These are phyloP conservation scores for Spizellomyces sp. DNA, from an alignment of 192 early-diverging fungal genomes.

Conservation along the genomic window DNA sequence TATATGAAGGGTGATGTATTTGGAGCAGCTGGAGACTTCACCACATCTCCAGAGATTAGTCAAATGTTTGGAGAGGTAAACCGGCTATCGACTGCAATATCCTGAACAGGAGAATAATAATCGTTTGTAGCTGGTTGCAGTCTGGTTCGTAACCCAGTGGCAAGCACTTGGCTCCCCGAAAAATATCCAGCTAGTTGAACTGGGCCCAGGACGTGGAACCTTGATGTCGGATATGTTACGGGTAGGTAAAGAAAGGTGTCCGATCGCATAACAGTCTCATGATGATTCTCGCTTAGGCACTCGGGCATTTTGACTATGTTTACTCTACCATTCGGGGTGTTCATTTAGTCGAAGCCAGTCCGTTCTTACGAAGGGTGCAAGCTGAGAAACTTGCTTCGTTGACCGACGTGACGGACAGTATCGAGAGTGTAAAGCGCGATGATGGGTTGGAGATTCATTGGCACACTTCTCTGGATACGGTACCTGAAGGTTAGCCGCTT, in stretches of 20 bases:
- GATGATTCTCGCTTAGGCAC: conserved; percentile 40
- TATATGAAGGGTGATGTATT: conserved; percentile 92
- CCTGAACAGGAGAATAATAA: too few species aligned
- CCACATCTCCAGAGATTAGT: conserved; percentile 95
- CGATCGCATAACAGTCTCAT: neutral
- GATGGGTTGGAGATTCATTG: conserved; percentile 19
- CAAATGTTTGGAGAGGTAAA: conserved; percentile 96
- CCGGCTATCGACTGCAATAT: too few species aligned
- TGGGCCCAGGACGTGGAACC: conserved; percentile 95
- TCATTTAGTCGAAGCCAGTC: conserved; percentile 85
- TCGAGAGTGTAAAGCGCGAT: conserved; percentile 58
- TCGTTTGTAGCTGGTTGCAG: conserved; percentile 63
- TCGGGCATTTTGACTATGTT: conserved; percentile 70
- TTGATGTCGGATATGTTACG: conserved; percentile 90
- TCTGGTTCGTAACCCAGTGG: conserved; percentile 91
- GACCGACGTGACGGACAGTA: conserved; percentile 69
- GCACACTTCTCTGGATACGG: conserved; percentile 18
- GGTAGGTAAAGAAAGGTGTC: conserved; percentile 38
- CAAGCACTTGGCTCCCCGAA: conserved; percentile 56
- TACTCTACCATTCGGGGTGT: conserved; percentile 63
- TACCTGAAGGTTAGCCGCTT: conserved; percentile 3
- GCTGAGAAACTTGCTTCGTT: conserved; percentile 21
- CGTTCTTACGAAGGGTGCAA: conserved; percentile 62
- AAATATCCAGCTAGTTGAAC: conserved; percentile 45
- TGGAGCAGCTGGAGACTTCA: conserved; percentile 89